Evolutionary conservation across 768 basidiomycete species (phyloP), one percentile per base, ranked within the genome.

Genomic region (Pleurotus tuoliensis): DNA sequence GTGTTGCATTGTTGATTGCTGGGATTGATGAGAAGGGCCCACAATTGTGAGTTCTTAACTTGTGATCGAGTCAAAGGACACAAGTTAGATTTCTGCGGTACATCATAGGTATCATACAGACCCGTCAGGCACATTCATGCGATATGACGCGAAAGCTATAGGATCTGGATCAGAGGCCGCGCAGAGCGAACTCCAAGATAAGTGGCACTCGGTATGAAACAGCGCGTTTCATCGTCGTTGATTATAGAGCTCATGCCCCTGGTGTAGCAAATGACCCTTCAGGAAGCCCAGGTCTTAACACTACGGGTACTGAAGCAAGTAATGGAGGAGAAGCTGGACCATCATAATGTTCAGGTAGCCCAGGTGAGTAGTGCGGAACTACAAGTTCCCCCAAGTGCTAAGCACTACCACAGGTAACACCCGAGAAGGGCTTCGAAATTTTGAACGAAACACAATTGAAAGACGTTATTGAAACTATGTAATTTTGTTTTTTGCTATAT

Each of bases 251-350:
- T 54, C 60, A 53, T 47, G 52, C 18, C 18, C 47, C 12, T 47
- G 62, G 40, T 56, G n/a, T 64, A 98, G 96, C 86, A 87, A 83
- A 96, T 98, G 86, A 87, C 89, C 6, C 76, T 98, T 20, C 72
- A 79, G 61, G 94, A 97, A 71, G 97, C 94, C 0, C 92, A 98
- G 63, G 76, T 82, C 39, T 75, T 98, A 60, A 88, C 92, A 3
- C 75, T 98, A 52, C 87, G 84, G 60, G 92, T 98, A 46, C 76
- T 98, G 60, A 98, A 99, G 76, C 94, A 98, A 75, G 97, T 98
- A 44, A 99, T 98, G 97, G 97, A 98, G 71, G 97, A 98, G 76
- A 98, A 97, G 71, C 82, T 99, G 43, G 96, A 98, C 73, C 92
- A 97, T 64, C 95, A 98, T 76, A 98, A 99, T 63, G 95, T 98